phyloP scores from a whole-genome alignment of 352 stramenopile species.

The Salisapilia sapeloensis region DNA sequence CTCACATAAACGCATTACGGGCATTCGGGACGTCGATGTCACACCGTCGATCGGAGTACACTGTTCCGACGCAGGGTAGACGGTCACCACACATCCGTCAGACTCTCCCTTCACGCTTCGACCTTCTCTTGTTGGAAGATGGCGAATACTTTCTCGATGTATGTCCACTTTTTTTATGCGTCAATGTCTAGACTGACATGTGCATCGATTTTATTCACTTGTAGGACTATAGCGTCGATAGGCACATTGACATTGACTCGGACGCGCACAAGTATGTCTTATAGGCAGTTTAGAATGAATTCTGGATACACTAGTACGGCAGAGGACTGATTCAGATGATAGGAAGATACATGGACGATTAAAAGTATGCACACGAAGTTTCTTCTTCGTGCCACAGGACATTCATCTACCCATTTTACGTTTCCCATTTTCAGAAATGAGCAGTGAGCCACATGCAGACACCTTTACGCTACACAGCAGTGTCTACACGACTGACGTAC shows the following conservation, averaged over 20 bases:
- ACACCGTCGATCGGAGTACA: too few species aligned
- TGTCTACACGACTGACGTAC: constrained; percentile 12
- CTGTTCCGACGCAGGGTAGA: constrained; percentile 1
- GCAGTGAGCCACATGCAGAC: constrained; percentile 31
- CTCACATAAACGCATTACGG: too few species aligned
- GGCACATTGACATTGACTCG: constrained; percentile 41
- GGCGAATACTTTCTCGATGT: constrained; percentile 91
- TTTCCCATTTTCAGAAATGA: constrained; percentile 80
- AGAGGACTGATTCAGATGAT: constrained; percentile 5
- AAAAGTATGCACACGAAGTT: constrained; percentile 79
- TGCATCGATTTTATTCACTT: background rate
- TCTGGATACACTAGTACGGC: constrained; percentile 3
- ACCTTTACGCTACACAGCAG: too few species aligned
- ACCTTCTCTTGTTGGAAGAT: constrained; percentile 87
- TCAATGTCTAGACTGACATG: background rate
- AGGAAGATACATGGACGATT: constrained; percentile 62
- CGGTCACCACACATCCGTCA: background rate
- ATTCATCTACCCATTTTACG: constrained; percentile 58
- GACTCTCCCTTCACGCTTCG: constrained; percentile 64
- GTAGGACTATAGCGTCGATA: constrained; percentile 77
- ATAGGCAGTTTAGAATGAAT: constrained; percentile 2
- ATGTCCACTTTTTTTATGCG: constrained; percentile 1
- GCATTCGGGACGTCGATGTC: too few species aligned
- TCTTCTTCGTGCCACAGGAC: constrained; percentile 88
- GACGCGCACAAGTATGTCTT: constrained; percentile 23